These are phyloP conservation scores for Ogataea methylovora DNA, from an alignment of 805 yeast species.

Conservation along the genomic window DNA sequence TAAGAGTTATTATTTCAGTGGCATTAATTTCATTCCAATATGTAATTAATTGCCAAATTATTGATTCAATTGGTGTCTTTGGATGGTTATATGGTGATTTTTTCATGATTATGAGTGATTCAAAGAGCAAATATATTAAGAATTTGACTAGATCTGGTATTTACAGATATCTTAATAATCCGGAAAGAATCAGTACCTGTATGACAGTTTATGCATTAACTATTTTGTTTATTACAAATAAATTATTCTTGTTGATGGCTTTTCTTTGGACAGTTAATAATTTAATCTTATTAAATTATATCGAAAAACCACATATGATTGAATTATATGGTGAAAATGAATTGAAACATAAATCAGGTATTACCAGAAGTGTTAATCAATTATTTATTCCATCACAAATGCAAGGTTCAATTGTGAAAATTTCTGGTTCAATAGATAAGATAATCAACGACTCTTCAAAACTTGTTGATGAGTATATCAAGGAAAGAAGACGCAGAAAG, in stretches of 20 bases:
- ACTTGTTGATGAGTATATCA: conserved; percentile 39
- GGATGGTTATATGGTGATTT: conserved; percentile 93
- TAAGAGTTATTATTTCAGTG: conserved; percentile 52
- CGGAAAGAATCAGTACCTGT: conserved; percentile 71
- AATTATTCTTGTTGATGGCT: conserved; percentile 40
- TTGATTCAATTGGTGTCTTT: conserved; percentile 66
- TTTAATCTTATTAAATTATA: conserved; percentile 59
- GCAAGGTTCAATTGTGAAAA: conserved; percentile 10
- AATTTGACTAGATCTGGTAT: conserved; percentile 68
- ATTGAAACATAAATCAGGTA: conserved; percentile 43
- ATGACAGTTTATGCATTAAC: conserved; percentile 74
- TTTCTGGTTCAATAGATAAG: conserved; percentile 29
- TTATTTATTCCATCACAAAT: conserved; percentile 11
- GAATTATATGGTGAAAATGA: conserved; percentile 66
- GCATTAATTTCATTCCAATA: conserved; percentile 50
- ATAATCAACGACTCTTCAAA: conserved; percentile 30
- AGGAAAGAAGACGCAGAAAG: conserved; percentile 12
- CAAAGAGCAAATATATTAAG: conserved; percentile 19
- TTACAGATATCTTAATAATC: conserved; percentile 74
- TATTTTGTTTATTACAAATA: conserved; percentile 47
- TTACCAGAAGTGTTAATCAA: conserved; percentile 25
- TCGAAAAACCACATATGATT: conserved; percentile 73
- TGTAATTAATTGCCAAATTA: conserved; percentile 64
- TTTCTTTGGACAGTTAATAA: conserved; percentile 62
- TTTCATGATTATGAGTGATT: conserved; percentile 44